Evolutionary conservation across 441 rosid species (phyloP).

Genomic region (Euphorbia neoarborescens): DNA sequence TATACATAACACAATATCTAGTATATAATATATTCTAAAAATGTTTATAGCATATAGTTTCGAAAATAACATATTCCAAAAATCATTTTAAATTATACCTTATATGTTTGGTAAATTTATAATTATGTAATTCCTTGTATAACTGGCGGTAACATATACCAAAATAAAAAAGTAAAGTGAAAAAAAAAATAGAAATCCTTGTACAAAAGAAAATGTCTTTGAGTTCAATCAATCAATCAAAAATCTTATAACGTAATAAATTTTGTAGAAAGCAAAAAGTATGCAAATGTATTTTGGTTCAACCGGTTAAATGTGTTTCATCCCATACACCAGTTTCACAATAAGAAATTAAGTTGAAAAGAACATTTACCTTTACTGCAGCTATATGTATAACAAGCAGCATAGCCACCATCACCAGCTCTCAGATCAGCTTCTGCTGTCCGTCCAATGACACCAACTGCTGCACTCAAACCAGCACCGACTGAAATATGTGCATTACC

Average conservation of each 20-base stretch:
- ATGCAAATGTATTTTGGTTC: background rate
- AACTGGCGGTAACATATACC: background rate
- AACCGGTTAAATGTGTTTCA: background rate
- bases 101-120: background rate
- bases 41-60: no score
- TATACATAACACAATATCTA: background rate
- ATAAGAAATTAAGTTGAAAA: background rate
- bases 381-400: conserved; percentile 92
- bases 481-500: conserved; percentile 70
- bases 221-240: background rate
- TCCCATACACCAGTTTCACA: background rate
- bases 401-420: conserved; percentile 92
- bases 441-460: conserved; percentile 67
- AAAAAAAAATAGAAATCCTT: background rate
- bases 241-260: background rate
- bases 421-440: conserved; percentile 80
- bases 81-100: background rate
- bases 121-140: background rate
- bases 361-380: conserved; percentile 74
- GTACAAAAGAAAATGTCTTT: background rate
- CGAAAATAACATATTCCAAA: background rate
- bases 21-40: background rate
- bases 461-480: conserved; percentile 91
- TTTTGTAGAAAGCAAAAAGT: background rate
- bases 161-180: no score